Evolutionary conservation across 257 asterid genomes (phyloP).

Genomic region (Plantago elongata): DNA sequence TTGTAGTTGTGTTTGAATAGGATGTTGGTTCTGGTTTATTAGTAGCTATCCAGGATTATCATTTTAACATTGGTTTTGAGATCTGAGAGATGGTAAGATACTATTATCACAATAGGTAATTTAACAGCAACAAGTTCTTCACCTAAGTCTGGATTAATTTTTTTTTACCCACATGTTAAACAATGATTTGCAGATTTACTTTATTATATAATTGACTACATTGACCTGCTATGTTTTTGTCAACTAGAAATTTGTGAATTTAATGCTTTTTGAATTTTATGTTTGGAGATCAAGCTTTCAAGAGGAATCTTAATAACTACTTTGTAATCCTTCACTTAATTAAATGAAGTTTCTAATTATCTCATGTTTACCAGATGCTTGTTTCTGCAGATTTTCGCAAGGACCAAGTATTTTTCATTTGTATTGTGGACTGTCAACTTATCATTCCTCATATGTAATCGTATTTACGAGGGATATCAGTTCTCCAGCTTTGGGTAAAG

Average conservation of each 20-base stretch:
- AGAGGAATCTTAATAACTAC: slow-evolving; percentile 1
- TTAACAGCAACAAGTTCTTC: too few species aligned
- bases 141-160: background rate
- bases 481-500: slow-evolving; percentile 81
- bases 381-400: slow-evolving; percentile 70
- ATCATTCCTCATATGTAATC: slow-evolving; percentile 65
- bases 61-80: too few species aligned
- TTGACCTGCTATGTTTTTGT: background rate
- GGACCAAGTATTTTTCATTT: slow-evolving; percentile 56
- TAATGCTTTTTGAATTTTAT: slow-evolving; percentile 10
- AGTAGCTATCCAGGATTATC: too few species aligned
- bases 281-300: slow-evolving; percentile 3
- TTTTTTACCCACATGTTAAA: background rate
- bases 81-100: too few species aligned
- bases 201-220: background rate
- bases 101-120: too few species aligned
- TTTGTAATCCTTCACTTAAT: slow-evolving; percentile 4
- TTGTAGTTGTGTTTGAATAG: too few species aligned
- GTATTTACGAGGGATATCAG: slow-evolving; percentile 72
- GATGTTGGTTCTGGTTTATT: too few species aligned
- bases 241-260: slow-evolving; percentile 9
- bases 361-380: slow-evolving; percentile 44
- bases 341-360: slow-evolving; percentile 29
- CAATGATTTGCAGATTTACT: background rate
- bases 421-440: slow-evolving; percentile 71